Evolutionary conservation across 805 yeast genomes (phyloP).

Genomic region (Wickerhamiella alocasiicola): DNA sequence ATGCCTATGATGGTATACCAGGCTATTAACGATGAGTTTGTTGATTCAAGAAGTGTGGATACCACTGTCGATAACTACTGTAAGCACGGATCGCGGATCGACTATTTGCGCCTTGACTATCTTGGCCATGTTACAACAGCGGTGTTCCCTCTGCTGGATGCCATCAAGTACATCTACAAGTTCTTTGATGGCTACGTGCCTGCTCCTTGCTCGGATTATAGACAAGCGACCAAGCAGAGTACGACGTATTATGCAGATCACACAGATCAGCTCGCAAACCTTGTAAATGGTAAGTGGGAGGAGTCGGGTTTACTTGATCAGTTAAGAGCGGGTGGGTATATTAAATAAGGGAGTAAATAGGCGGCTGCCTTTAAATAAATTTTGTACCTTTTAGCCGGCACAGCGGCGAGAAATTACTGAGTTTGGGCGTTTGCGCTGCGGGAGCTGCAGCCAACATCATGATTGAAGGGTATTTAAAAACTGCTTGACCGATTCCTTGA

Average conservation of each 20-base stretch:
- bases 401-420: too few relatives aligned
- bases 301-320: background rate
- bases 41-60: conserved; percentile 17
- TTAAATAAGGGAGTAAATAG: too few relatives aligned
- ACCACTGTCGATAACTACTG: conserved; percentile 18
- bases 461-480: background rate
- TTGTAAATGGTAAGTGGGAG: conserved; percentile 2
- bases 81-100: conserved; percentile 18
- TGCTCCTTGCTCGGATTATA: background rate
- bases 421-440: too few relatives aligned
- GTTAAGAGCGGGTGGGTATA: too few relatives aligned
- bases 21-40: conserved; percentile 20
- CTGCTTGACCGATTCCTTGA: background rate
- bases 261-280: background rate
- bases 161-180: conserved; percentile 1
- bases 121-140: background rate
- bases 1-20: conserved; percentile 22
- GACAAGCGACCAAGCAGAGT: background rate
- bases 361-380: too few relatives aligned
- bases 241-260: background rate
- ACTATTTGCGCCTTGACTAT: conserved; percentile 12
- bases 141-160: background rate
- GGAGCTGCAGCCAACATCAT: too few relatives aligned
- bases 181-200: conserved; percentile 3
- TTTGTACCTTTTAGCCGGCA: too few relatives aligned